A percentile compares a stretch with the other conserved stretches of the same genome.
Evolutionary conservation across 2,329 filamentous ascomycete genomes (phyloP).

Genomic region (Pyricularia grisea): DNA sequence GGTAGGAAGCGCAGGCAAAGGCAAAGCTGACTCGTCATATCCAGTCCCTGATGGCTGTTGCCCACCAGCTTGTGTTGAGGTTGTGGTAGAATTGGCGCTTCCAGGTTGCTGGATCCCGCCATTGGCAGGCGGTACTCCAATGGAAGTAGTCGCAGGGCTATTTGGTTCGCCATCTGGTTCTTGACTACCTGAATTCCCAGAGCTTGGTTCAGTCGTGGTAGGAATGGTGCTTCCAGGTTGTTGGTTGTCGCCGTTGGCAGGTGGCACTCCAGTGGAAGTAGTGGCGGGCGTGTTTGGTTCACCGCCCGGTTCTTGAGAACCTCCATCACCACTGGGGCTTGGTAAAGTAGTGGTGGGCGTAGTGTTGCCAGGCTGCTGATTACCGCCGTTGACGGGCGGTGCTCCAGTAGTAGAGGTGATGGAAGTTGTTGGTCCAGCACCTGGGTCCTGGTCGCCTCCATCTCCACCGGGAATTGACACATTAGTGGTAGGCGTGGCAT

Average conservation of each 20-base stretch:
- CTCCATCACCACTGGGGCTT: no score
- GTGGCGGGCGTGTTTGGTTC: neutral
- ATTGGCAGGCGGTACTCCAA: neutral
- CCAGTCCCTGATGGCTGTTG: neutral
- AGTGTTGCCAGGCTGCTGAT: neutral
- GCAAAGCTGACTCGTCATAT: neutral
- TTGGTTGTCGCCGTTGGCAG: neutral
- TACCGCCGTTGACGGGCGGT: neutral
- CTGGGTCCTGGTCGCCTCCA: no score
- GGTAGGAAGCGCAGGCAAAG: neutral
- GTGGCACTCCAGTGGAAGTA: neutral
- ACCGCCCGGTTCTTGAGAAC: no score
- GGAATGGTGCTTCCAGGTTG: neutral
- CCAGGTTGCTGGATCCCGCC: neutral
- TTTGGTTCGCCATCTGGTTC: neutral
- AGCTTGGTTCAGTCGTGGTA: no score
- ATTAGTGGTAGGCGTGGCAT: no score
- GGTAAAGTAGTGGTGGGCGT: no score
- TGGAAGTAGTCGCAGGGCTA: neutral
- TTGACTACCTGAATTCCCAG: no score
- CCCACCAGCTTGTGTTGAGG: neutral
- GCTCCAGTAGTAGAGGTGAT: no score
- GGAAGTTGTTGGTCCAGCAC: no score
- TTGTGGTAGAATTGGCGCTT: neutral
- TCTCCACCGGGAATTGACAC: no score